Percentiles rank a stretch among this genome's conserved stretches.
Evolutionary conservation across 2,329 filamentous ascomycete species (phyloP).

Genomic region (Zalaria obscura): DNA sequence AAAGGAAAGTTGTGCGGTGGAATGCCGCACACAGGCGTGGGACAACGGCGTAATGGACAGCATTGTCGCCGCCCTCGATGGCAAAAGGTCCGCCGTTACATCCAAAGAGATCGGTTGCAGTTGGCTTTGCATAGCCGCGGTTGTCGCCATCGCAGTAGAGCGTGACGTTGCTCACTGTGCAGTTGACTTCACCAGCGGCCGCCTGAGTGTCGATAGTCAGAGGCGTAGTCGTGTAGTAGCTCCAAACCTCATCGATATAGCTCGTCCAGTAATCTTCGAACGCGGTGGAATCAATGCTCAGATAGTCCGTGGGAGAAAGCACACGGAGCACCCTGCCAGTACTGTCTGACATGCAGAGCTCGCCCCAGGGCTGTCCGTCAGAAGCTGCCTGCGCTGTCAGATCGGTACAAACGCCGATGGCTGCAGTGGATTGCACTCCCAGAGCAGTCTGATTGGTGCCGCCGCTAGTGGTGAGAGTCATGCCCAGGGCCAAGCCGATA

Average conservation of each 20-base stretch:
- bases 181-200: constrained; percentile 37
- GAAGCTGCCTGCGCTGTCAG: constrained; percentile 38
- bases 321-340: constrained; percentile 23
- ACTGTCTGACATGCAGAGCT: constrained; percentile 36
- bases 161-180: constrained; percentile 28
- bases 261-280: constrained; percentile 36
- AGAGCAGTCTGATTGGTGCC: constrained; percentile 37
- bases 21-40: constrained; percentile 65
- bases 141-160: constrained; percentile 26
- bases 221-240: constrained; percentile 28
- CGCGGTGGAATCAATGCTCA: constrained; percentile 26
- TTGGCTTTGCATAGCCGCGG: constrained; percentile 41
- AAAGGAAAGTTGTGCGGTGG: constrained; percentile 56
- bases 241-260: constrained; percentile 39
- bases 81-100: constrained; percentile 52
- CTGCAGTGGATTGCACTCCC: constrained; percentile 44
- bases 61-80: constrained; percentile 24
- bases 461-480: constrained; percentile 35
- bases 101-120: constrained; percentile 49
- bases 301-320: constrained; percentile 25
- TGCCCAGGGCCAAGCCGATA: constrained; percentile 33
- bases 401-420: constrained; percentile 39
- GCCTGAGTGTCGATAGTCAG: constrained; percentile 53
- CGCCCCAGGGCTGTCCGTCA: constrained; percentile 49
- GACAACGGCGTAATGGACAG: constrained; percentile 42